Conservation (phyloP, 208 protist species). For the Leishmania tropica region DNA sequence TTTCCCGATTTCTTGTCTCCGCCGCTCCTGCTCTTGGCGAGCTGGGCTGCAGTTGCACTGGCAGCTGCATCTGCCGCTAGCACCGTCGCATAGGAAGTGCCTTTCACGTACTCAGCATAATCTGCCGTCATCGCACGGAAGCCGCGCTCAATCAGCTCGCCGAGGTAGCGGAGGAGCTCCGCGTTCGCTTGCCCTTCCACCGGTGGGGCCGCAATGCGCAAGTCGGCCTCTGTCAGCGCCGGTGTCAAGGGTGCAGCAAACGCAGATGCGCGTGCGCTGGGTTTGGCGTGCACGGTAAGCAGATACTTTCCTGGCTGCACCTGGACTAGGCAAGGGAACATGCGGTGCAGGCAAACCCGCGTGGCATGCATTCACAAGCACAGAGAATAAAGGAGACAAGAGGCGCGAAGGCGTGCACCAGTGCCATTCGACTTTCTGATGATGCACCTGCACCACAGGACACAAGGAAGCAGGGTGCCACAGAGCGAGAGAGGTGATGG, state of each 20-base stretch:
- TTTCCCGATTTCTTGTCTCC: slow-evolving; percentile 19
- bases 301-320: slow-evolving; percentile 47
- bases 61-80: slow-evolving; percentile 8
- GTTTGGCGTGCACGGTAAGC: slow-evolving; percentile 73
- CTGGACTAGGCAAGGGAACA: slow-evolving; percentile 60
- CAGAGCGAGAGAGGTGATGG: neutral
- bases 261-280: slow-evolving; percentile 55
- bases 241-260: slow-evolving; percentile 37
- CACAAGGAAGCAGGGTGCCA: neutral
- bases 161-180: slow-evolving; percentile 73
- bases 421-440: neutral
- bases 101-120: slow-evolving; percentile 20
- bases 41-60: neutral
- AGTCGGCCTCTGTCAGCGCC: slow-evolving; percentile 41
- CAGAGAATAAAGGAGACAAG: neutral
- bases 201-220: slow-evolving; percentile 72
- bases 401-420: neutral
- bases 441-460: neutral
- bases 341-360: slow-evolving; percentile 19
- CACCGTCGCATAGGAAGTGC: slow-evolving; percentile 29
- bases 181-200: slow-evolving; percentile 81
- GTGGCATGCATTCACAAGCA: neutral
- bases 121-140: slow-evolving; percentile 26
- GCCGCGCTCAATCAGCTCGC: slow-evolving; percentile 46
- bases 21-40: neutral